phyloP scores from a whole-genome alignment of 352 stramenopile species.

The Phytophthora uliginosa region DNA sequence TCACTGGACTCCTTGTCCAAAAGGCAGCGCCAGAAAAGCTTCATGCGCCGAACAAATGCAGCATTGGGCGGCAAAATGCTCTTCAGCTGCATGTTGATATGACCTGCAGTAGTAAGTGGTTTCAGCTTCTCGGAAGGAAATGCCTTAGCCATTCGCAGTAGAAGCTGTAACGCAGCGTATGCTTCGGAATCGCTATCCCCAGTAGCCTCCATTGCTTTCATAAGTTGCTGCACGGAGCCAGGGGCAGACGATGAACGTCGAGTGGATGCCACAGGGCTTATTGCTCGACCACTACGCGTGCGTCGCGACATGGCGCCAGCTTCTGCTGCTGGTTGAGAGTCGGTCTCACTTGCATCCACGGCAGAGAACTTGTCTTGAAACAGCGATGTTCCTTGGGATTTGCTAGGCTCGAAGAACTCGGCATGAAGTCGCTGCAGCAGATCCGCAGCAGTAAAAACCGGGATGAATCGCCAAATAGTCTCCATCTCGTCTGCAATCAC shows the following conservation, averaged over 20 bases:
- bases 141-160: constrained; percentile 67
- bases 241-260: constrained; percentile 8
- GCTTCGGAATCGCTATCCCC: constrained; percentile 52
- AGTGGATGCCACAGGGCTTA: constrained; percentile 20
- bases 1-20: constrained; percentile 39
- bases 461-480: constrained; percentile 84
- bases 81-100: constrained; percentile 53
- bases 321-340: constrained; percentile 12
- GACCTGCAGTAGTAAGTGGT: constrained; percentile 40
- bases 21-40: constrained; percentile 86
- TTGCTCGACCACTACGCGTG: constrained; percentile 50
- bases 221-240: constrained; percentile 41
- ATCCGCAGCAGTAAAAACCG: constrained; percentile 84
- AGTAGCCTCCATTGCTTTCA: constrained; percentile 40
- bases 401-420: constrained; percentile 81
- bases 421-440: constrained; percentile 79
- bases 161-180: constrained; percentile 57
- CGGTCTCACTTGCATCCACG: constrained; percentile 23
- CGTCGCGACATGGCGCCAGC: constrained; percentile 25
- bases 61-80: constrained; percentile 62
- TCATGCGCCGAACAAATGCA: constrained; percentile 86
- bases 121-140: constrained; percentile 75
- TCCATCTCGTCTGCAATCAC: constrained; percentile 74
- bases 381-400: constrained; percentile 65
- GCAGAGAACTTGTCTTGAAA: constrained; percentile 80